Conservation (phyloP, 352 stramenopile species). For the Phytophthora nicotianae region DNA sequence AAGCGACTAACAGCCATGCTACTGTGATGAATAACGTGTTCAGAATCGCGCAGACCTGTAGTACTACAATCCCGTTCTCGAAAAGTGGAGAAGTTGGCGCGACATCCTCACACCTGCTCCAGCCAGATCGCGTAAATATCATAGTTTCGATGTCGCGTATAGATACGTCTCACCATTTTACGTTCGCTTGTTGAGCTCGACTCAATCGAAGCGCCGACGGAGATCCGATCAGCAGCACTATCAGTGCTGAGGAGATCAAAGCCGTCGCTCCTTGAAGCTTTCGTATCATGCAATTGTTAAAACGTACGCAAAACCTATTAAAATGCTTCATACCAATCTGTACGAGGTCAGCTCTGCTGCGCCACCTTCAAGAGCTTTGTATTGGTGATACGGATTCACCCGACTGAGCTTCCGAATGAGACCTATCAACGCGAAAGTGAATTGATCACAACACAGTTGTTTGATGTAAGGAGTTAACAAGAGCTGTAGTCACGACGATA, state of each 20-base stretch:
- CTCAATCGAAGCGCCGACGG: conserved; percentile 51
- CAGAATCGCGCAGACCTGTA: conserved; percentile 40
- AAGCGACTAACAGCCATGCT: conserved; percentile 58
- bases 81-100: conserved; percentile 28
- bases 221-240: conserved; percentile 48
- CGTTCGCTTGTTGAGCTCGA: conserved; percentile 39
- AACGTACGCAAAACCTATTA: background rate
- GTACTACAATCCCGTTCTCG: conserved; percentile 22
- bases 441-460: background rate
- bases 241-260: conserved; percentile 35
- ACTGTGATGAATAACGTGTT: conserved; percentile 50
- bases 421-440: conserved; percentile 60
- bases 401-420: conserved; percentile 49
- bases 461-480: conserved; percentile 38
- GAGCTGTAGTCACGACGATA: background rate
- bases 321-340: conserved; percentile 23
- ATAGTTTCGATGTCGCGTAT: background rate
- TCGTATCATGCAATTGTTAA: background rate
- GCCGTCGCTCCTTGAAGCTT: conserved; percentile 43
- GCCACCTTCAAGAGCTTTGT: conserved; percentile 19
- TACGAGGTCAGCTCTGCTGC: conserved; percentile 20
- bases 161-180: conserved; percentile 38
- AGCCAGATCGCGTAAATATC: background rate
- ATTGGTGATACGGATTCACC: conserved; percentile 20
- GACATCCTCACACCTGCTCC: conserved; percentile 34